Percentiles rank a stretch among this genome's conserved stretches.
Evolutionary conservation across 2,329 filamentous ascomycete species (phyloP).

Genomic region (Microdochium bolleyi): DNA sequence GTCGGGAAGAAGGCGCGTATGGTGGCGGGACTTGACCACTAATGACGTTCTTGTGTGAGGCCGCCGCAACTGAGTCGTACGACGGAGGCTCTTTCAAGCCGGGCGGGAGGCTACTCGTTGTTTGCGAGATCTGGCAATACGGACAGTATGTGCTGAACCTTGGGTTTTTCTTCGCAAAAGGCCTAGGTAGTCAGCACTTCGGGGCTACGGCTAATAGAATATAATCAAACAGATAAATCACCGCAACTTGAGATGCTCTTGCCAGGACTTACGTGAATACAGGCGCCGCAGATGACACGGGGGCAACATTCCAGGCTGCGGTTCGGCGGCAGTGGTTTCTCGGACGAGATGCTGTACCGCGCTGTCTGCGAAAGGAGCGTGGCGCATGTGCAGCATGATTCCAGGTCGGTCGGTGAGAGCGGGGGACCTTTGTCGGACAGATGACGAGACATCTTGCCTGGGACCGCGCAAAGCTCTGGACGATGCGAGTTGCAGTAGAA

Average conservation of each 20-base stretch:
- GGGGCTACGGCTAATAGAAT: too few relatives aligned
- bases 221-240: too few relatives aligned
- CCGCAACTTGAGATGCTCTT: neutral
- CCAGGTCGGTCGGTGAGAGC: constrained; percentile 7
- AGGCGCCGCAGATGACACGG: constrained; percentile 63
- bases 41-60: constrained; percentile 14
- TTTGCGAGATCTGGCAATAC: constrained; percentile 66
- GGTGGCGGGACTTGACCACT: constrained; percentile 25
- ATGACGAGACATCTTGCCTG: neutral
- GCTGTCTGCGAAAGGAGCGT: constrained; percentile 47
- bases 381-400: constrained; percentile 65
- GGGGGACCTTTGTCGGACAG: neutral
- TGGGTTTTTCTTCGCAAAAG: constrained; percentile 43
- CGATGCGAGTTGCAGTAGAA: too few relatives aligned
- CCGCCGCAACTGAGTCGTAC: constrained; percentile 38
- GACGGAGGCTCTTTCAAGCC: constrained; percentile 61
- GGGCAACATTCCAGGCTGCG: constrained; percentile 61
- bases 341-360: constrained; percentile 42
- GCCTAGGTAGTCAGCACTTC: neutral
- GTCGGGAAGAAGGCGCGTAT: constrained; percentile 18
- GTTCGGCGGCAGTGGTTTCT: constrained; percentile 53
- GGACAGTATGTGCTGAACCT: constrained; percentile 63
- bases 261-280: constrained; percentile 47
- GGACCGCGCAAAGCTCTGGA: too few relatives aligned
- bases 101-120: constrained; percentile 48